Evolutionary conservation across 345 rosid genomes (phyloP), one percentile per base, ranked within the genome.

Genomic region (Brassica rapa): DNA sequence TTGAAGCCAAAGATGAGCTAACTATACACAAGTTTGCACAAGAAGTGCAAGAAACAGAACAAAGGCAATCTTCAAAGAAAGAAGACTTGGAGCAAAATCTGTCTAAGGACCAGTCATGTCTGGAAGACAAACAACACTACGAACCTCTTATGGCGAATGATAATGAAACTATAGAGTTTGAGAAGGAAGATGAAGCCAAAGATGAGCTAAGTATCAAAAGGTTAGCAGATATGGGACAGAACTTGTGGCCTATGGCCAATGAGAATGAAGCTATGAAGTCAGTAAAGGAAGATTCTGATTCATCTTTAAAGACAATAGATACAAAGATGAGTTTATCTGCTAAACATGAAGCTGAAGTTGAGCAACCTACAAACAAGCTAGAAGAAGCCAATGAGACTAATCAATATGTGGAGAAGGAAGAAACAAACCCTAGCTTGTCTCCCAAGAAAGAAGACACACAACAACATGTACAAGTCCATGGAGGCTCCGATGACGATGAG

Each of bases 371-470:
- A 29, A 66, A 12, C 37, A 72, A 29, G 63, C 8, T 64, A 39
- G 37, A 51, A 62, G 69, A 62, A 46, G 24, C 59, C 4, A 14
- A 80, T 7, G 53, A 74, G 60, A 70, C 6, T 23, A 43, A 37
- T 29, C 35, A 69, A 69, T 55, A 37, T 23, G 51, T 74, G 60
- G 71, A 70, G 8, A 74, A 61, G 16, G 62, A 66, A 43, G 62
- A 66, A 33, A 29, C 21, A 57, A 71, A 56, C 15, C 9, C 1
- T 0, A 76, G 6, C 25, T 37, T 24, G 37, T 53, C 65, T 41
- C 51, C 66, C 12, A 62, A 35, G 37, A 79, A 73, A 33, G 70
- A 79, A 60, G 78, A 25, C 33, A 39, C 3, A 29, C 29, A 70
- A 32, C 11, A 59, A 24, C 8, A 7, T 14, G 72, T 12, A 55